Evolutionary conservation across 495 filamentous ascomycete genomes (phyloP), one percentile per base, ranked within the genome.

Genomic region (Hyaloscypha variabilis): DNA sequence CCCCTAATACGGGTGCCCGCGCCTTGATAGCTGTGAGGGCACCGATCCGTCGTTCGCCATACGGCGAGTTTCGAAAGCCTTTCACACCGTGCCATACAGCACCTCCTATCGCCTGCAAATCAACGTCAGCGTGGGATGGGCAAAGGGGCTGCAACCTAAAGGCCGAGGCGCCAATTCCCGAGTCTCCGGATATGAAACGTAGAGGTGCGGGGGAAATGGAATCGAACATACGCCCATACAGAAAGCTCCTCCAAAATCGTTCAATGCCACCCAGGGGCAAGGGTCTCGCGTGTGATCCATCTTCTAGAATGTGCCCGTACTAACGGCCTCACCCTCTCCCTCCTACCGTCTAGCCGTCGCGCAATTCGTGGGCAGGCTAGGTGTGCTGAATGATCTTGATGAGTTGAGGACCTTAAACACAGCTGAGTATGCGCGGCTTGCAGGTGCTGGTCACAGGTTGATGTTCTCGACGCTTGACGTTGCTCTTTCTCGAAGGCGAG

Each of bases 81-180:
- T 99, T 99, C 54, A 99, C 88, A 72, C 96, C 96, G 79, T 99
- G 95, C 95, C 95, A 99, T 76, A 98, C 88, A 62, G 91, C 88
- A 74, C 95, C 95, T 73, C 95, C 95, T 69, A 99, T 93, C 63
- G 89, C 88, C 88, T 92, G 36, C 2, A n/a, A 52, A 54, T 14
- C 49, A 21, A 51, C 50, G 54, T 58, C 30, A 58, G 54, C 54
- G 11, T 51, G 21, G 23, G 58, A n/a, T 61, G n/a, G 8, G 29
- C 25, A 23, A 21, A 46, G 8, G 60, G 39, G 31, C 19, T 52
- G 34, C 57, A 52, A n/a, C n/a, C n/a, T n/a, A n/a, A 21, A 10
- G 11, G 28, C 21, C n/a, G 50, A 46, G 39, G 39, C 39, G 19
- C 39, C 11, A 46, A 17, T 17, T 46, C 39, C 39, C 36, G 26